Evolutionary conservation across 2,329 filamentous ascomycete species (phyloP).

Genomic region (Cryphonectria nitschkei): DNA sequence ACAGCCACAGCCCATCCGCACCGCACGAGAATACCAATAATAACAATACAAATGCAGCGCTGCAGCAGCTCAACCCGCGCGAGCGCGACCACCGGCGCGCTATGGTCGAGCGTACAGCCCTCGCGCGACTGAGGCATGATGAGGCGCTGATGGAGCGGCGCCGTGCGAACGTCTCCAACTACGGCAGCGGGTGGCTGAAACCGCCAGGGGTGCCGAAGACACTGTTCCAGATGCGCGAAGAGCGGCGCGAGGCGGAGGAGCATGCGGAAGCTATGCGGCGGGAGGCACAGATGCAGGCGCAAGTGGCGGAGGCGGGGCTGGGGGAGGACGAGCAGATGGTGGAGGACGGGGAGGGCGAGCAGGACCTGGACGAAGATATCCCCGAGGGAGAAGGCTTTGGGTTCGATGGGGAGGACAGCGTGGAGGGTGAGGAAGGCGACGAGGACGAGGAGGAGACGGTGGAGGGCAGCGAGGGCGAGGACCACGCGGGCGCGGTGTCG

Average conservation of each 20-base stretch:
- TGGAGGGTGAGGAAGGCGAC: constrained; percentile 46
- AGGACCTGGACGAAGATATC: constrained; percentile 74
- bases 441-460: constrained; percentile 48
- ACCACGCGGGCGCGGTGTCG: constrained; percentile 37
- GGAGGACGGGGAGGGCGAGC: constrained; percentile 48
- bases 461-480: constrained; percentile 42
- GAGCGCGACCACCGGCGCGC: constrained; percentile 43
- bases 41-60: constrained; percentile 13
- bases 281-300: constrained; percentile 71
- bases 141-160: constrained; percentile 78
- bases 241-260: constrained; percentile 86
- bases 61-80: constrained; percentile 34
- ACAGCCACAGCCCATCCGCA: constrained; percentile 30
- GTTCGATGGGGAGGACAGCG: constrained; percentile 50
- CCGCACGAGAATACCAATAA: constrained; percentile 19
- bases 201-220: constrained; percentile 89
- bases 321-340: constrained; percentile 45
- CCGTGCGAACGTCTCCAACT: constrained; percentile 80
- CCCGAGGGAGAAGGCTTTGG: constrained; percentile 67
- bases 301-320: constrained; percentile 72
- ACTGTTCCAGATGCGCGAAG: constrained; percentile 85
- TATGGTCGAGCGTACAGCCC: constrained; percentile 58
- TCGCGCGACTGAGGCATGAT: constrained; percentile 73
- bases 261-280: constrained; percentile 74
- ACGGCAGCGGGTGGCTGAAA: constrained; percentile 87